phyloP scores from a whole-genome alignment of 495 filamentous ascomycete genomes.

The Podospora pseudocomata region DNA sequence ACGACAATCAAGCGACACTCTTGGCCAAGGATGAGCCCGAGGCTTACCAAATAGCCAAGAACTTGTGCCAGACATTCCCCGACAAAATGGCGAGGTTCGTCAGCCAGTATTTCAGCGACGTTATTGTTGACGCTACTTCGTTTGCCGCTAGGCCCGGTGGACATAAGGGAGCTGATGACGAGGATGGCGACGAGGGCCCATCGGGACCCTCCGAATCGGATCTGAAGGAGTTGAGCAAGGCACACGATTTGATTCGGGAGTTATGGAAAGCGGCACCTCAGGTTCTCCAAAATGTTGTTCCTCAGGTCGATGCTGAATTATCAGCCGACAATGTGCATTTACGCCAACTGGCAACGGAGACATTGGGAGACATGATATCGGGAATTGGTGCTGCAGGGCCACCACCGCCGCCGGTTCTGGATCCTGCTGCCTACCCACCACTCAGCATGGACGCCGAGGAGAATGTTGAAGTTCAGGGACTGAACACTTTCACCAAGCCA shows the following conservation, averaged over 20 bases:
- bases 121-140: conserved; percentile 82
- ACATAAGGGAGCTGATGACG: conserved; percentile 54
- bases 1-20: conserved; percentile 66
- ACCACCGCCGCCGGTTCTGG: conserved; percentile 65
- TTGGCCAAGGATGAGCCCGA: conserved; percentile 79
- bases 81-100: conserved; percentile 93
- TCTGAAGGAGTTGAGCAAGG: conserved; percentile 80
- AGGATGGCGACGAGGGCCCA: conserved; percentile 65
- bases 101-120: conserved; percentile 94
- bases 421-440: conserved; percentile 77
- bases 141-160: conserved; percentile 48
- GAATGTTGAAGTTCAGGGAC: conserved; percentile 39
- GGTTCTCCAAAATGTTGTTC: conserved; percentile 88
- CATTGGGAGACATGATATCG: conserved; percentile 87
- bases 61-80: conserved; percentile 82
- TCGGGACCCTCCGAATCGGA: conserved; percentile 72
- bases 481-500: conserved; percentile 69
- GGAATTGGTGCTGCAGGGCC: conserved; percentile 88
- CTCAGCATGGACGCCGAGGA: conserved; percentile 60
- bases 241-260: conserved; percentile 83
- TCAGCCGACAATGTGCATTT: conserved; percentile 84
- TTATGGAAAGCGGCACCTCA: conserved; percentile 89
- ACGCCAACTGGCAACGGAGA: conserved; percentile 83
- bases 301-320: conserved; percentile 89
- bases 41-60: conserved; percentile 94